These are phyloP conservation scores for Xerocomus nothofagi DNA, from an alignment of 1,284 basidiomycete species.

Conservation along the genomic window DNA sequence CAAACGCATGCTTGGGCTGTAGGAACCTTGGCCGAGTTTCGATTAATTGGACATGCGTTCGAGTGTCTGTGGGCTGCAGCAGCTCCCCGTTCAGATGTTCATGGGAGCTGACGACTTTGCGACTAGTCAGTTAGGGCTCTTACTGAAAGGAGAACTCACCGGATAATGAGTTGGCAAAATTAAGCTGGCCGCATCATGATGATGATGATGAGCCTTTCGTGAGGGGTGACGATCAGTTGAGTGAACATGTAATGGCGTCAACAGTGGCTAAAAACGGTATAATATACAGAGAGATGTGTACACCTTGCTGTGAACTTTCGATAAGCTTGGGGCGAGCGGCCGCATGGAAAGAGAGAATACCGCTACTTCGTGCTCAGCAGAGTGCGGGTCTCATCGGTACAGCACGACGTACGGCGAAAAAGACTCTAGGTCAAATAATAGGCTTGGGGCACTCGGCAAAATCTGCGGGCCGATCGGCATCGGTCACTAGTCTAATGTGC, in stretches of 20 bases:
- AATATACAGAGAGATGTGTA: background rate
- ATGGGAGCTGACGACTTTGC: background rate
- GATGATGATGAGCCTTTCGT: background rate
- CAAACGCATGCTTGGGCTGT: background rate
- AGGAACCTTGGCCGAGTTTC: background rate
- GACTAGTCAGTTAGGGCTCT: background rate
- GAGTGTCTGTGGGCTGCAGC: background rate
- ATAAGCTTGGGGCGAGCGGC: background rate
- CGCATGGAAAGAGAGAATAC: background rate
- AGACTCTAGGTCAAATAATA: conserved; percentile 10
- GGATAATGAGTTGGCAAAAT: background rate
- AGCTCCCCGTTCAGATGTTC: too few species aligned
- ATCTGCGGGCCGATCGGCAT: conserved; percentile 25
- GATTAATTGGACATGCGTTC: background rate
- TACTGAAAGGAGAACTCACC: background rate
- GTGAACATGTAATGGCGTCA: background rate
- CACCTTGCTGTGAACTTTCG: background rate
- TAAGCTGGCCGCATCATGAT: background rate
- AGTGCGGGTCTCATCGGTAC: background rate
- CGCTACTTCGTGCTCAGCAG: background rate
- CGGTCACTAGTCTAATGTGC: conserved; percentile 4
- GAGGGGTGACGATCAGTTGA: conserved; percentile 3
- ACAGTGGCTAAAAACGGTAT: background rate
- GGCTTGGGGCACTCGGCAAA: conserved; percentile 1
- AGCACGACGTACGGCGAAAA: conserved; percentile 30